Evolutionary conservation across 2,329 filamentous ascomycete species (phyloP), one percentile per base, ranked within the genome.

Genomic region (Anthostomella pinea): DNA sequence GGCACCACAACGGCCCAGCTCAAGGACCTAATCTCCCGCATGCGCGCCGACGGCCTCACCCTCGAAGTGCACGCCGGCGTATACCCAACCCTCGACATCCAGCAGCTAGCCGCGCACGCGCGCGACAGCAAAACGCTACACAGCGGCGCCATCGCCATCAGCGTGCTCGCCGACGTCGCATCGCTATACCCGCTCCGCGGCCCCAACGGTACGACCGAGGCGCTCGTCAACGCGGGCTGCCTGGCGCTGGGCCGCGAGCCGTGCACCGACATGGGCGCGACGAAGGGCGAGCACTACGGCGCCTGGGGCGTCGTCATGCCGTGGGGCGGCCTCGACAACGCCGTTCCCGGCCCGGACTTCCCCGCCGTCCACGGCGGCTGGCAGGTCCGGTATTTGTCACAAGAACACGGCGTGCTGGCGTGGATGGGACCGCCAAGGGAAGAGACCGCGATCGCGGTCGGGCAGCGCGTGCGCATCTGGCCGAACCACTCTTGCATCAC

Each of bases 401-500:
- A 91, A 64, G 87, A 93, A 63, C 87, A 91, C 62, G 85, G 83
- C 0, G 79, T 88, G 35, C 54, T 91, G 50, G 69, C 66, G 1
- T 88, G 83, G 77, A 63, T 66, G 10, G 63, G 65, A 1, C 46
- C 55, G 11, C 25, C 25, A 9, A 61, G 73, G 30, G 64, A 63
- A n/a, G 60, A 67, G 26, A 60, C 73, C 26, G 55, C 63, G 30
- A 55, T 87, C 39, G 45, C 60, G 3, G 66, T 87, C 20, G 85
- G 86, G 1, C 75, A 87, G 54, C 78, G 79, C 52, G 62, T 90
- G 17, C 69, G 79, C 39, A 66, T 91, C 6, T 90, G 83, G 79
- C 85, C 86, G 0, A 91, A 91, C 51, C 87, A 93, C 64, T 79
- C 85, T 22, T 93, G 87, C 57, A 83, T 91, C 49, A 77, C 85